Base-by-base conservation (phyloP, 2,329 filamentous ascomycete genomes). In the Diplodia scrobiculata region DNA sequence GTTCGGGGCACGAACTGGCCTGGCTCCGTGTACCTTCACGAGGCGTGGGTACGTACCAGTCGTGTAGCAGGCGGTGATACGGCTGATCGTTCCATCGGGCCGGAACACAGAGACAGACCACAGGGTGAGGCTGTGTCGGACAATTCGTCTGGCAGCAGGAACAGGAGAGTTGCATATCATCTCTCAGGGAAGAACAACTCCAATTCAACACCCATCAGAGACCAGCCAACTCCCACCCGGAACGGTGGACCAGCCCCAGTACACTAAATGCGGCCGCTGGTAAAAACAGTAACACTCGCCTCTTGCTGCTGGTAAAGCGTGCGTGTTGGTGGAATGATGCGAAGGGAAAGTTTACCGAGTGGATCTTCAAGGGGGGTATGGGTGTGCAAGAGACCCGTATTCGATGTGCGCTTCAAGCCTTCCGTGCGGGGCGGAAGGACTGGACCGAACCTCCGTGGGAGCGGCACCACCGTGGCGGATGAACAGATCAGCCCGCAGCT, bases 311-410 rank as follows among this genome's bases (percentile, higher is more conserved):
- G 36, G 9, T 3, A 45, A 45, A 45, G 17, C 38, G 38, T 17
- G 17, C 38, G 6, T 13, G 14, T n/a, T 21, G 21, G 21, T 25
- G 54, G 48, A 29, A 19, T 11, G 38, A 19, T 21, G 55, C 32
- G 32, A 19, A 9, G 19, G 58, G 58, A 34, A 62, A 50, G 27
- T 62, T 62, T 62, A 45, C 58, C 58, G 58, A 62, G 45, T 34
- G 29, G 58, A 62, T 50, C 41, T 34, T 36, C 21, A 25, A 34
- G 45, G 29, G 29, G 51, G 27, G 52, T 36, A 36, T 36, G 34
- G 34, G 34, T 36, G 34, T 19, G 32, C 5, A 36, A 7, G 14
- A 6, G 58, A 27, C 45, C 27, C 41, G 41, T 50, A 34, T 47
- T 59, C 25, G 38, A 45, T 27, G 45, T 38, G 58, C 27, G 25